phyloP scores from a whole-genome alignment of 805 yeast species.

The Candida peoriensis region DNA sequence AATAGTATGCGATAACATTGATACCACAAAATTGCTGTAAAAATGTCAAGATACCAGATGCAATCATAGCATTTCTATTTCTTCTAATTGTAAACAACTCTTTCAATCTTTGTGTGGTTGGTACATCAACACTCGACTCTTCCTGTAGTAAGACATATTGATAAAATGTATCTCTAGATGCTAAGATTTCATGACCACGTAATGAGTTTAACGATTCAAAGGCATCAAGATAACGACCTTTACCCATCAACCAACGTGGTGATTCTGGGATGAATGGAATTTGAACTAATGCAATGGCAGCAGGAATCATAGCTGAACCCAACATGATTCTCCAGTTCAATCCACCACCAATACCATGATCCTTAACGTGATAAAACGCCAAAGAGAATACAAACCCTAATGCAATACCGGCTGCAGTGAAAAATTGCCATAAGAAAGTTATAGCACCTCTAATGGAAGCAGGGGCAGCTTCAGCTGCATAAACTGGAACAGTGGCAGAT shows the following conservation, averaged over 20 bases:
- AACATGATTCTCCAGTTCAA: conserved; percentile 64
- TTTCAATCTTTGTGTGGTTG: conserved; percentile 39
- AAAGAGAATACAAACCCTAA: conserved; percentile 58
- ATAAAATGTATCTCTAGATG: conserved; percentile 64
- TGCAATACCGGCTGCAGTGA: conserved; percentile 69
- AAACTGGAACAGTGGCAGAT: conserved; percentile 65
- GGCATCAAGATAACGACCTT: conserved; percentile 54
- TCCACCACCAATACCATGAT: conserved; percentile 25
- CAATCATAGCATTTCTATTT: conserved; percentile 73
- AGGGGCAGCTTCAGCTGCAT: conserved; percentile 58
- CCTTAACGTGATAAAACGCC: conserved; percentile 49
- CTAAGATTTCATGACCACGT: conserved; percentile 45
- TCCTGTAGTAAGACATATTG: conserved; percentile 56
- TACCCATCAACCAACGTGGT: conserved; percentile 70
- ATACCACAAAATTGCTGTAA: conserved; percentile 89
- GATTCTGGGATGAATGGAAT: conserved; percentile 64
- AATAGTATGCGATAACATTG: conserved; percentile 78
- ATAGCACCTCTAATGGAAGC: conserved; percentile 54
- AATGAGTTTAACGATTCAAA: conserved; percentile 42
- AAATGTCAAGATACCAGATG: conserved; percentile 75
- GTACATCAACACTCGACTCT: conserved; percentile 42
- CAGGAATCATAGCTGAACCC: conserved; percentile 60
- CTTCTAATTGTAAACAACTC: conserved; percentile 66
- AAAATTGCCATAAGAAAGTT: conserved; percentile 68
- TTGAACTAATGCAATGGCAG: conserved; percentile 49